Conservation (phyloP, 2,329 filamentous ascomycete genomes). For the Calonectria henricotiae region DNA sequence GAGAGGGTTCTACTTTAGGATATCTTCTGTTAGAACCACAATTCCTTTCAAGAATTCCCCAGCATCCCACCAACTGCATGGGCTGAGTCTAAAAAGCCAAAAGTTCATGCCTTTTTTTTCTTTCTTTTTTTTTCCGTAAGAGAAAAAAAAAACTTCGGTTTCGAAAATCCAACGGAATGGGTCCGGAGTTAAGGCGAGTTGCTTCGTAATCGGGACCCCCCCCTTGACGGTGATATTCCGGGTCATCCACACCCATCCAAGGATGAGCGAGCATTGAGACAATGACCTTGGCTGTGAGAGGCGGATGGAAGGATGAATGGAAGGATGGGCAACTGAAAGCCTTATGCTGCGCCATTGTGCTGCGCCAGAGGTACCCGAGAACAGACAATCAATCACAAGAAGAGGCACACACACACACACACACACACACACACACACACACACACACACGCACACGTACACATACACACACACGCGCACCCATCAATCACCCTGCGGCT, state of each 20-base stretch:
- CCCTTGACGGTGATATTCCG: slow-evolving; percentile 33
- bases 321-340: slow-evolving; percentile 23
- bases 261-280: slow-evolving; percentile 19
- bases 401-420: neutral
- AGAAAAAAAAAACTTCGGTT: slow-evolving; percentile 3
- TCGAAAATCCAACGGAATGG: slow-evolving; percentile 6
- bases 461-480: neutral
- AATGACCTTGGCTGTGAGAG: slow-evolving; percentile 13
- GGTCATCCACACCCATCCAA: slow-evolving; percentile 19
- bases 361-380: slow-evolving; percentile 18
- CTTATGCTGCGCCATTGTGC: slow-evolving; percentile 26
- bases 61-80: slow-evolving; percentile 9
- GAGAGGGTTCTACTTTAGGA: slow-evolving; percentile 17
- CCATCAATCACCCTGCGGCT: neutral
- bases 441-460: neutral
- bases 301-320: slow-evolving; percentile 30
- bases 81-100: slow-evolving; percentile 16
- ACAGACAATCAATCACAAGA: slow-evolving; percentile 5
- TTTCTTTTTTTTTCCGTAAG: neutral
- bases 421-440: neutral
- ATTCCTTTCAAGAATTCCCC: slow-evolving; percentile 15
- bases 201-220: slow-evolving; percentile 40
- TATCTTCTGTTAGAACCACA: slow-evolving; percentile 13
- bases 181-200: slow-evolving; percentile 21
- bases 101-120: neutral